Conservation (phyloP, 2,329 filamentous ascomycete genomes). For the Botrytis tulipae region DNA sequence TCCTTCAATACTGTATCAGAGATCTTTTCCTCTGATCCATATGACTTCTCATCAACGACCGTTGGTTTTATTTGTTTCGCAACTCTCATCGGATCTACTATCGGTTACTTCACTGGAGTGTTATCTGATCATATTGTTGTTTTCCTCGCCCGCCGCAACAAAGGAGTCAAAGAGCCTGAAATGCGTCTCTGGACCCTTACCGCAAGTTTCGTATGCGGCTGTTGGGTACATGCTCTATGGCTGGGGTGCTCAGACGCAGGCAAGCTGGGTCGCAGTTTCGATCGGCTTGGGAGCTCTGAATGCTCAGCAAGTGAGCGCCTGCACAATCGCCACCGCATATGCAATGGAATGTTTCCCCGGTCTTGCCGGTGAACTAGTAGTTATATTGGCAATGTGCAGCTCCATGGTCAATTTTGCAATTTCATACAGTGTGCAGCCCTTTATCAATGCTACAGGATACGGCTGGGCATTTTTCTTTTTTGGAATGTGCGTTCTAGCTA, state of each 20-base stretch:
- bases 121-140: constrained; percentile 39
- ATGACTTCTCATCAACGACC: constrained; percentile 21
- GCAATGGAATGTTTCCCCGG: constrained; percentile 41
- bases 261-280: constrained; percentile 40
- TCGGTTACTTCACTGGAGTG: constrained; percentile 41
- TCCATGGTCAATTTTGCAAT: neutral
- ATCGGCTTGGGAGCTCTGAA: constrained; percentile 43
- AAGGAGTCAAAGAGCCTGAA: constrained; percentile 41
- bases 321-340: constrained; percentile 43
- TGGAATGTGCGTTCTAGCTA: neutral
- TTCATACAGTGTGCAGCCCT: neutral
- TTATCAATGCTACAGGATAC: neutral
- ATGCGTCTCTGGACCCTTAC: constrained; percentile 42
- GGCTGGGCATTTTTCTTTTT: neutral
- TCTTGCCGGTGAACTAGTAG: constrained; percentile 42
- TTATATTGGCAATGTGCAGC: constrained; percentile 36
- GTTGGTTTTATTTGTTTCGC: constrained; percentile 38
- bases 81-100: constrained; percentile 39
- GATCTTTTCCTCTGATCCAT: constrained; percentile 13
- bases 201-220: constrained; percentile 38
- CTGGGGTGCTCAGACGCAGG: constrained; percentile 39
- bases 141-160: constrained; percentile 39
- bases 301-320: constrained; percentile 43
- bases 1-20: neutral
- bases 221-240: constrained; percentile 43